Percentiles rank a stretch among this genome's conserved stretches.
Conservation (phyloP, 2,329 filamentous ascomycete species). For the Trichoderma gracile region DNA sequence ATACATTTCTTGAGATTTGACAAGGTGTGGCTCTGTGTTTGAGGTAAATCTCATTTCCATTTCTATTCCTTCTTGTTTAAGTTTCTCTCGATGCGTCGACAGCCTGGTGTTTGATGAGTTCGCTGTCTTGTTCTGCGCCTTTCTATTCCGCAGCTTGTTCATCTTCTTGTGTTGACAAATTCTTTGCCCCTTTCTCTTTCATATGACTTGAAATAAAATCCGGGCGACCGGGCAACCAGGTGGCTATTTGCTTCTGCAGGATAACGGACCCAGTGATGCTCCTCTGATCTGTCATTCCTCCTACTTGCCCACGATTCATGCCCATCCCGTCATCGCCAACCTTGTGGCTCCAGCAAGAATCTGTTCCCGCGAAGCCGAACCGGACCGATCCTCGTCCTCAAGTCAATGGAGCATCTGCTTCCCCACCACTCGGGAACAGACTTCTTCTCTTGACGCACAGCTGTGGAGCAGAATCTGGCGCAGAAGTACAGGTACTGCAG, state of each 20-base stretch:
- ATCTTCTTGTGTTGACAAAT: neutral
- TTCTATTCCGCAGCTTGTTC: neutral
- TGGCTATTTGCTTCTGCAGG: neutral
- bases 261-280: neutral
- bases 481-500: constrained; percentile 25
- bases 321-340: neutral
- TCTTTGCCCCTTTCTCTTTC: neutral
- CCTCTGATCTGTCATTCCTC: neutral
- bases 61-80: neutral
- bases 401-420: neutral
- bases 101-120: neutral
- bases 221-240: neutral
- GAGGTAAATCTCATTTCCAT: neutral
- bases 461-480: constrained; percentile 7
- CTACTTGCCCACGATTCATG: neutral
- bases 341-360: neutral
- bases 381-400: constrained; percentile 20
- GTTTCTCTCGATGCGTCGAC: no score
- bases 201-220: neutral
- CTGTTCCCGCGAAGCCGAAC: constrained; percentile 17
- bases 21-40: neutral
- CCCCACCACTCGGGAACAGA: constrained; percentile 4
- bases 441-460: constrained; percentile 5
- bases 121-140: neutral
- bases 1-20: neutral